phyloP scores from a whole-genome alignment of 352 stramenopile species.

The Globisporangium splendens region DNA sequence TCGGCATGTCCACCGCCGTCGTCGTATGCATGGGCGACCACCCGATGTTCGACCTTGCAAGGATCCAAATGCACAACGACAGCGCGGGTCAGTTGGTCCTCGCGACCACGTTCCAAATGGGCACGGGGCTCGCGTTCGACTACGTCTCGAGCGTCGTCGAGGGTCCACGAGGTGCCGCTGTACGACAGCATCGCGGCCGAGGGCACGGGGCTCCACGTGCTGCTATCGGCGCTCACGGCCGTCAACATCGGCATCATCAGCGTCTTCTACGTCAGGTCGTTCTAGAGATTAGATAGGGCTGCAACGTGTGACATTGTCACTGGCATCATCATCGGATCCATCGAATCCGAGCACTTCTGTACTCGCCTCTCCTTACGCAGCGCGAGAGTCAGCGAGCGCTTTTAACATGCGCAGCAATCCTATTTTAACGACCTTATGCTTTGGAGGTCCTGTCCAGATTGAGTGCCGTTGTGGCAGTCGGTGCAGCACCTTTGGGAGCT shows the following conservation, averaged over 20 bases:
- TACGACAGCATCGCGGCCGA: slow-evolving; percentile 31
- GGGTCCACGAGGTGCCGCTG: slow-evolving; percentile 34
- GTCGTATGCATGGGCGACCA: slow-evolving; percentile 20
- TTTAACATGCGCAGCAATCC: too few species aligned
- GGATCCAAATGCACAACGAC: too few species aligned
- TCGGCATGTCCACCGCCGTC: slow-evolving; percentile 26
- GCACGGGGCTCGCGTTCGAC: slow-evolving; percentile 24
- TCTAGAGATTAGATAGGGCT: not conserved
- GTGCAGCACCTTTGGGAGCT: too few species aligned
- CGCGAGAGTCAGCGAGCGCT: too few species aligned
- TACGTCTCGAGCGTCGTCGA: slow-evolving; percentile 33
- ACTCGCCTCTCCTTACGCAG: too few species aligned
- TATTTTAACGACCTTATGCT: too few species aligned
- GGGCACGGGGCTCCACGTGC: slow-evolving; percentile 20
- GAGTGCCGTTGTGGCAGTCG: too few species aligned
- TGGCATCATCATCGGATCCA: too few species aligned
- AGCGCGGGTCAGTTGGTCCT: slow-evolving; percentile 2
- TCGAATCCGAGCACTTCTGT: too few species aligned
- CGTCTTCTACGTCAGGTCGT: slow-evolving; percentile 9
- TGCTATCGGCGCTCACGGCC: slow-evolving; percentile 20
- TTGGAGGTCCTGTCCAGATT: too few species aligned
- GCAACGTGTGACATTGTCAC: too few species aligned
- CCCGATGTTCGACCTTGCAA: slow-evolving; percentile 18
- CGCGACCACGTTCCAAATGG: slow-evolving; percentile 13
- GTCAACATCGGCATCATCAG: slow-evolving; percentile 27